These are phyloP conservation scores for Chenopodium quinoa DNA, from an alignment of 148 eudicot genomes.

Conservation along the genomic window DNA sequence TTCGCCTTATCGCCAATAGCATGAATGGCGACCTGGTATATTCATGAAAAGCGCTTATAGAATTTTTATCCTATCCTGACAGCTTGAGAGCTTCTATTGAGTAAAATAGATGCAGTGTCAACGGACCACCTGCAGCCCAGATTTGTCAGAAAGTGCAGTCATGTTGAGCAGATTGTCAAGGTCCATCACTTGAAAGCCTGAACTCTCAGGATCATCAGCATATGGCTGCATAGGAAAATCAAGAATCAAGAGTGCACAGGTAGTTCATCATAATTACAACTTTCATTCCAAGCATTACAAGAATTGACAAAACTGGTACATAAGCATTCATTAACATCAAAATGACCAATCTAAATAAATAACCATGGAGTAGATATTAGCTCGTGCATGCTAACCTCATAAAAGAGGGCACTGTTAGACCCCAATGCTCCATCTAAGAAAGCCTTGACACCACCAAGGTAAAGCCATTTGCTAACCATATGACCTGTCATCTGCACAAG, in stretches of 20 bases:
- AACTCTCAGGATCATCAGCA: constrained; percentile 67
- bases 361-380: neutral
- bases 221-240: constrained; percentile 54
- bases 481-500: constrained; percentile 55
- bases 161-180: constrained; percentile 59
- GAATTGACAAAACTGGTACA: neutral
- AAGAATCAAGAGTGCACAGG: neutral
- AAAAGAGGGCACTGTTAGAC: constrained; percentile 85
- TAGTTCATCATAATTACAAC: constrained; percentile 6
- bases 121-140: constrained; percentile 75
- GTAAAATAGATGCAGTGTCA: constrained; percentile 9
- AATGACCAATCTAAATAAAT: neutral
- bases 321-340: neutral
- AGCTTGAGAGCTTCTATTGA: neutral
- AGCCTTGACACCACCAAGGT: constrained; percentile 91
- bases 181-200: constrained; percentile 79
- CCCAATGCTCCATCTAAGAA: constrained; percentile 95
- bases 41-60: constrained; percentile 5
- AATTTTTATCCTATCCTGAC: neutral
- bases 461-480: constrained; percentile 72
- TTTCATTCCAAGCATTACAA: neutral
- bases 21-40: constrained; percentile 82
- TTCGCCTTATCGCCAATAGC: constrained; percentile 95
- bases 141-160: constrained; percentile 59
- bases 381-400: constrained; percentile 61